Conservation (phyloP, 306 rosid species). For the Coriaria nepalensis region DNA sequence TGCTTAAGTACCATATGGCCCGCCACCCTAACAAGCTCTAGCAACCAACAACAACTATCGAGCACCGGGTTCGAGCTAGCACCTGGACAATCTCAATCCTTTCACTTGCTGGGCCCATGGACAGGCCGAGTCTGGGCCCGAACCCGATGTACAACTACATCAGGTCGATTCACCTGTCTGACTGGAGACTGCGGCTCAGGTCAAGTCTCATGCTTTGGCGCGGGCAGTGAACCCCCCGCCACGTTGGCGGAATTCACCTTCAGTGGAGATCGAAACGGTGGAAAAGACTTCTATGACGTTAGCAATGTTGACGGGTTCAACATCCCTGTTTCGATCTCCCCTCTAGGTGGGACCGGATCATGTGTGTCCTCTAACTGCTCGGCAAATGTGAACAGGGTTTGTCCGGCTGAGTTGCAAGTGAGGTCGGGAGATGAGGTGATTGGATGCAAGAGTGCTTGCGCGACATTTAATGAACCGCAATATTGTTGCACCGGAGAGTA, state of each 20-base stretch:
- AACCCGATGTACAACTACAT: constrained; percentile 24
- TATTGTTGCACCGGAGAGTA: constrained; percentile 17
- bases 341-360: constrained; percentile 7
- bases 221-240: constrained; percentile 40
- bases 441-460: constrained; percentile 24
- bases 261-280: constrained; percentile 7
- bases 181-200: constrained; percentile 52
- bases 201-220: constrained; percentile 43
- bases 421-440: constrained; percentile 13
- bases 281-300: constrained; percentile 41
- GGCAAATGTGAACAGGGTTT: constrained; percentile 7
- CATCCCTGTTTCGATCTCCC: neutral
- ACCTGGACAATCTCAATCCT: constrained; percentile 10
- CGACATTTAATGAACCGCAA: constrained; percentile 3
- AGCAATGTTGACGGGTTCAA: neutral
- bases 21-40: constrained; percentile 33
- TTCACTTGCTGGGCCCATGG: constrained; percentile 35
- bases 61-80: constrained; percentile 34
- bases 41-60: constrained; percentile 27
- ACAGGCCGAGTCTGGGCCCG: constrained; percentile 51
- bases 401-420: constrained; percentile 7
- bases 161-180: constrained; percentile 29
- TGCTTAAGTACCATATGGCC: constrained; percentile 49
- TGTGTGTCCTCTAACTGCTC: constrained; percentile 13
- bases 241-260: constrained; percentile 29